Conservation (phyloP, 169 alveolate genomes). For the Plasmodium chabaudi region DNA sequence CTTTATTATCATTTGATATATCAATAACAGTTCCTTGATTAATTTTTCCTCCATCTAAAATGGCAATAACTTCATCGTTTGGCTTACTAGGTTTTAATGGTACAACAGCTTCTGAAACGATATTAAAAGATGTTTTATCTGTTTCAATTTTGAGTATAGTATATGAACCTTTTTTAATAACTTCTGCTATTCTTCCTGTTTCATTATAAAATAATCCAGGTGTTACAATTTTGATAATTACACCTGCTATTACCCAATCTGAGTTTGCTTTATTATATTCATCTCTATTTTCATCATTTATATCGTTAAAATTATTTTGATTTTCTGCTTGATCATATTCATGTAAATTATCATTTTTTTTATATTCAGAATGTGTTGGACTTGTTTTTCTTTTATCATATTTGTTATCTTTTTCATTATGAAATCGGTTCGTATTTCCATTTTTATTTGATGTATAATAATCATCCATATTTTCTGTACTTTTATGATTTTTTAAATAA, state of each 20-base stretch:
- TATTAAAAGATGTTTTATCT: slow-evolving; percentile 66
- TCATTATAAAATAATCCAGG: slow-evolving; percentile 72
- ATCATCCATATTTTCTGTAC: not conserved
- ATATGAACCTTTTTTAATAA: slow-evolving; percentile 35
- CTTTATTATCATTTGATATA: slow-evolving; percentile 22
- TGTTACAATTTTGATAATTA: slow-evolving; percentile 44
- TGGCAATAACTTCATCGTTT: slow-evolving; percentile 37
- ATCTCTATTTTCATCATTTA: not conserved
- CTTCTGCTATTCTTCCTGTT: slow-evolving; percentile 53
- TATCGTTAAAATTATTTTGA: not conserved
- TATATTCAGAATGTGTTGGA: not conserved
- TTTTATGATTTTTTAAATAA: slow-evolving; percentile 1
- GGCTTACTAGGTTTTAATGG: slow-evolving; percentile 52
- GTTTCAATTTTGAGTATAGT: slow-evolving; percentile 58
- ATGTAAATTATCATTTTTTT: not conserved
- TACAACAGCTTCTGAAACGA: slow-evolving; percentile 58
- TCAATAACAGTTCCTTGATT: slow-evolving; percentile 39
- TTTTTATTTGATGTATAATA: not conserved
- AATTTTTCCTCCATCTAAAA: slow-evolving; percentile 42
- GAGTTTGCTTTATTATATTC: not conserved
- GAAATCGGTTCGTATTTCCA: not conserved
- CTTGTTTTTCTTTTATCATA: not conserved
- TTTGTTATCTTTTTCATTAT: slow-evolving; percentile 3
- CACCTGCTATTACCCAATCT: slow-evolving; percentile 43
- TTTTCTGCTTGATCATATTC: not conserved